These are phyloP conservation scores for Bipolaris sorokiniana DNA, from an alignment of 2,329 filamentous ascomycete genomes.

Conservation along the genomic window DNA sequence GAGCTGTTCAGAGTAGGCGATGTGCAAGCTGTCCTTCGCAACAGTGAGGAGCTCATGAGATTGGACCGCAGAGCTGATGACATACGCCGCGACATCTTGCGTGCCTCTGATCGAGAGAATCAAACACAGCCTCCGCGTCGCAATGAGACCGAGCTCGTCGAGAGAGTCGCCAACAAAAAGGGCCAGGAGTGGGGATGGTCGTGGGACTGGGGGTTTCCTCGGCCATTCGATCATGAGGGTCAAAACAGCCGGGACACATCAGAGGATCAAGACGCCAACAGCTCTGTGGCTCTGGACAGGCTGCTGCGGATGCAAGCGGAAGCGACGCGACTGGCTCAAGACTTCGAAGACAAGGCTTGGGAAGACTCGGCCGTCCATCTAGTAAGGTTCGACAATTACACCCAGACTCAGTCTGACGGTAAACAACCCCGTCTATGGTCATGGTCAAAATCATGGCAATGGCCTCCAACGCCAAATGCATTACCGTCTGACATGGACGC, in stretches of 20 bases:
- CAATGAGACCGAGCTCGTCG: conserved; percentile 30
- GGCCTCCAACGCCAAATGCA: conserved; percentile 24
- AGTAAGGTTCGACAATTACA: not conserved
- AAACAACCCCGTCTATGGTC: conserved; percentile 13
- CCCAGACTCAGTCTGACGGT: not conserved
- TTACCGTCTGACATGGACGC: conserved; percentile 8
- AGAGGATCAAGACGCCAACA: conserved; percentile 5
- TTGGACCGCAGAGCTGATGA: conserved; percentile 36
- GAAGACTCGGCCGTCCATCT: not conserved
- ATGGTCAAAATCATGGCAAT: conserved; percentile 27
- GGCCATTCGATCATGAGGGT: conserved; percentile 30
- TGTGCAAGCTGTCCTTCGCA: conserved; percentile 32
- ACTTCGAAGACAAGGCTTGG: conserved; percentile 15
- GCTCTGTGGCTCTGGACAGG: conserved; percentile 4
- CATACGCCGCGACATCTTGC: conserved; percentile 34
- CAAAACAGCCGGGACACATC: not conserved
- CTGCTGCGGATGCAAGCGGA: conserved; percentile 14
- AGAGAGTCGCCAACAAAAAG: conserved; percentile 38
- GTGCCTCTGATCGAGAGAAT: conserved; percentile 5
- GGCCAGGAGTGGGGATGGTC: conserved; percentile 44
- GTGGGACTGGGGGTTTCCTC: conserved; percentile 46
- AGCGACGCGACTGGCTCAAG: conserved; percentile 12
- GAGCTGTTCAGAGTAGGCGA: conserved; percentile 38
- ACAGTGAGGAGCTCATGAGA: conserved; percentile 43
- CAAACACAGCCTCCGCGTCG: not conserved